Evolutionary conservation across 2,329 filamentous ascomycete genomes (phyloP), one percentile per base, ranked within the genome.

Genomic region (Colletotrichum tanaceti): DNA sequence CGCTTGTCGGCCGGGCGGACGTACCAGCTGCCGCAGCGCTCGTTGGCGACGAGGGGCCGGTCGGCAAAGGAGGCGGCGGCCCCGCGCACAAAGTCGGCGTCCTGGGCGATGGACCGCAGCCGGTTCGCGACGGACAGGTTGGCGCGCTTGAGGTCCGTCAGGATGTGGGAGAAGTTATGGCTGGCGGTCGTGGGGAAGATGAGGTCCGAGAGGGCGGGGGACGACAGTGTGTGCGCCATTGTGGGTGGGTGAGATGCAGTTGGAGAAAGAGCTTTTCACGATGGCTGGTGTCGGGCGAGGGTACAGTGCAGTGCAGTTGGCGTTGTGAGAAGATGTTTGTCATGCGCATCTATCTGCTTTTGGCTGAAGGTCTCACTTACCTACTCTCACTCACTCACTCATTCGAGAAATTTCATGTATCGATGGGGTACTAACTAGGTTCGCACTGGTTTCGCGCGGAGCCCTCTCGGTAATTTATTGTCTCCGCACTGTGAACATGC

Each of bases 11-110:
- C 78, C 0, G 90, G 90, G 41, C 84, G 80, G 32, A 98, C 91
- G 78, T 98, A 98, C 96, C 96, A 99, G 79, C 93, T 95, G 0
- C 96, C 96, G 78, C 96, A 98, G 68, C 96, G 88, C 82, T 98
- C 94, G 76, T 99, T 99, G 38, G 95, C 94, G 16, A 98, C 84
- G 1, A 98, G 83, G 0, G 94, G 93, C 1, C 95, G 82, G 3
- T 74, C 73, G 3, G 74, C 73, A 65, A 84, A 88, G 0, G 85
- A 83, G 1, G 78, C 77, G 1, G 87, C 85, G 0, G 93, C 90
- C 9, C 82, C 77, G 28, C 82, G 78, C 24, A 96, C 92, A 77
- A 98, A 98, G 1, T 78, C 78, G 10, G 93, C 90, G 78, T 98
- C 96, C 35, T 86, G 81, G 68, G 85, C 82, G 77, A 98, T 95